Percentiles rank a stretch among this genome's conserved stretches.
Conservation (phyloP, 257 asterid genomes). For the Echium plantagineum region DNA sequence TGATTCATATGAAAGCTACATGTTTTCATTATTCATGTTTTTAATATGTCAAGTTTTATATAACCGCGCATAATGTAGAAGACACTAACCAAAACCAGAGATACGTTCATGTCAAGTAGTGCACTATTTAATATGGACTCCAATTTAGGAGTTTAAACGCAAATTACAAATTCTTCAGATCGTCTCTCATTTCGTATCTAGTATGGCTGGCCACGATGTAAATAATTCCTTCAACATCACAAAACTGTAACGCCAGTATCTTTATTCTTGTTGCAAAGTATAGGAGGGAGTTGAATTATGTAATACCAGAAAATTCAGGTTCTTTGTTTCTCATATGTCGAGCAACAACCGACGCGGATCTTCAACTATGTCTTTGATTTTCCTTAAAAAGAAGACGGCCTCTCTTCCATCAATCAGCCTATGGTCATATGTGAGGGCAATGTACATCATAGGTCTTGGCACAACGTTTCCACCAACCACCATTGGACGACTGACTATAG, state of each 20-base stretch:
- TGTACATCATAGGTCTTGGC: slow-evolving; percentile 92
- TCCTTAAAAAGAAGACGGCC: slow-evolving; percentile 82
- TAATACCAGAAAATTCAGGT: not conserved
- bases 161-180: not conserved
- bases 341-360: slow-evolving; percentile 91
- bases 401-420: slow-evolving; percentile 97
- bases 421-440: slow-evolving; percentile 92
- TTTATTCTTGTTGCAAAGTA: slow-evolving; percentile 1
- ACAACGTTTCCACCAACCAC: slow-evolving; percentile 77
- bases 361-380: slow-evolving; percentile 93
- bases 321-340: slow-evolving; percentile 38
- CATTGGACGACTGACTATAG: slow-evolving; percentile 92
- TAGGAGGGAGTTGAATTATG: not conserved
- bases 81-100: too few relatives aligned
- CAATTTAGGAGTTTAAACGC: too few relatives aligned
- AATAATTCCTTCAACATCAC: slow-evolving; percentile 1
- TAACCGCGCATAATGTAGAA: too few relatives aligned
- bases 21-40: too few relatives aligned
- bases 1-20: too few relatives aligned
- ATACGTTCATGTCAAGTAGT: too few relatives aligned
- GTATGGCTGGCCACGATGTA: slow-evolving; percentile 13
- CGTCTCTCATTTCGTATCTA: slow-evolving; percentile 10
- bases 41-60: too few relatives aligned
- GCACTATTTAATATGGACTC: too few relatives aligned
- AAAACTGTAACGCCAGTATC: slow-evolving; percentile 1